Base-by-base conservation (phyloP, 2,329 filamentous ascomycete genomes). In the Meredithiella fracta region DNA sequence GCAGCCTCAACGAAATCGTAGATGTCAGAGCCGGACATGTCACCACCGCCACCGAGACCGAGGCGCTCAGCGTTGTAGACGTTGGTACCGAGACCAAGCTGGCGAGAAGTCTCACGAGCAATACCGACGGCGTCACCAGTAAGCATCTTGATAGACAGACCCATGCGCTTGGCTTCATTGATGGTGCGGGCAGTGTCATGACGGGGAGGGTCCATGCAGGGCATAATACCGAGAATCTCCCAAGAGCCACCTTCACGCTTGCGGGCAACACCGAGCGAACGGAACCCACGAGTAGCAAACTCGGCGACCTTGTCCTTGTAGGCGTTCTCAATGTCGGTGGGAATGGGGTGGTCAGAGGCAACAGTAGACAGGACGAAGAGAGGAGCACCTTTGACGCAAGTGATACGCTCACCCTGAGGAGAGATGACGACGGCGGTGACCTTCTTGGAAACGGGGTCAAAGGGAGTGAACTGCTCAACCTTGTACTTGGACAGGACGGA, bases 1-100 rank as follows among this genome's bases (percentile, higher is more conserved):
- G 88, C 89, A 74, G 85, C 87, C 76, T 94, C 88, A 58, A 94
- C 88, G 73, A 94, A 94, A 73, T 94, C 88, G 72, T 92, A 94
- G 56, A 94, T 85, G 72, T 94, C 86, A 61, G 88, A 94, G 65
- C 88, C 88, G 65, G 88, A 85, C 87, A 94, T 92, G 68, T 91
- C 86, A 74, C 87, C 87, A 64, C 86, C 87, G 57, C 87, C 87
- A 68, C 86, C 86, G 58, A 94, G 83, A 77, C 88, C 88, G 58
- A 94, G 86, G 65, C 86, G 85, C 73, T 94, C 88, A 70, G 88
- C 86, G 66, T 94, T 92, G 76, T 94, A 94, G 65, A 94, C 82
- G 70, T 94, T 94, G 66, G 87, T 92, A 65, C 88, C 88, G 59
- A 94, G 83, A 74, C 88, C 87, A 62, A 94, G 84, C 72, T 92